Conservation (phyloP, 306 rosid genomes). For the Vigna unguiculata region DNA sequence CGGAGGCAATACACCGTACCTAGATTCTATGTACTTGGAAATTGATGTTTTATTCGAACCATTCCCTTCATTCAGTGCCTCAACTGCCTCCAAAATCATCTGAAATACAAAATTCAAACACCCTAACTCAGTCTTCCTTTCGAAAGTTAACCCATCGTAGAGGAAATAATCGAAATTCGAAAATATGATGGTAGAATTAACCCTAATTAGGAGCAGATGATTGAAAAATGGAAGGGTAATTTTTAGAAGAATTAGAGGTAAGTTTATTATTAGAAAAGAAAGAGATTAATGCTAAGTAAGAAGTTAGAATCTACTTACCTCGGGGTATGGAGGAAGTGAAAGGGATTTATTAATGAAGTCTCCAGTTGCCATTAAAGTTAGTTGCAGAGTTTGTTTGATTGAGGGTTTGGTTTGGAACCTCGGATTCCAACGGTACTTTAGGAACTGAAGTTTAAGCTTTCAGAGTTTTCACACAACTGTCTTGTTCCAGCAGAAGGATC, state of each 20-base stretch:
- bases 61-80: conserved; percentile 56
- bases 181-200: not conserved
- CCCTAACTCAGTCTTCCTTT: not conserved
- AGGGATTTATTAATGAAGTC: conserved; percentile 57
- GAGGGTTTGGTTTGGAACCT: conserved; percentile 41
- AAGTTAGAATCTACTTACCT: conserved; percentile 66
- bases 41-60: conserved; percentile 83
- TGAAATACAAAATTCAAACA: conserved; percentile 36
- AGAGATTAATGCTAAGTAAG: not conserved
- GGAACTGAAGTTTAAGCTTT: conserved; percentile 33
- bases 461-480: conserved; percentile 2
- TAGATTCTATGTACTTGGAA: conserved; percentile 80
- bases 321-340: conserved; percentile 75
- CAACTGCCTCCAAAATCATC: conserved; percentile 80
- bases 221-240: not conserved
- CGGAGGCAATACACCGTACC: conserved; percentile 69
- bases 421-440: conserved; percentile 17
- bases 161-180: not conserved
- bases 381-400: conserved; percentile 30
- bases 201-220: not conserved
- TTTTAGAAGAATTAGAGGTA: not conserved
- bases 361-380: conserved; percentile 68
- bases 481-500: conserved; percentile 52
- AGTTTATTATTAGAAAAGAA: not conserved
- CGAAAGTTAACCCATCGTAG: not conserved